Conservation (phyloP, 225 moss, liverwort and hornwort genomes). For the Sphagnum tenellum region DNA sequence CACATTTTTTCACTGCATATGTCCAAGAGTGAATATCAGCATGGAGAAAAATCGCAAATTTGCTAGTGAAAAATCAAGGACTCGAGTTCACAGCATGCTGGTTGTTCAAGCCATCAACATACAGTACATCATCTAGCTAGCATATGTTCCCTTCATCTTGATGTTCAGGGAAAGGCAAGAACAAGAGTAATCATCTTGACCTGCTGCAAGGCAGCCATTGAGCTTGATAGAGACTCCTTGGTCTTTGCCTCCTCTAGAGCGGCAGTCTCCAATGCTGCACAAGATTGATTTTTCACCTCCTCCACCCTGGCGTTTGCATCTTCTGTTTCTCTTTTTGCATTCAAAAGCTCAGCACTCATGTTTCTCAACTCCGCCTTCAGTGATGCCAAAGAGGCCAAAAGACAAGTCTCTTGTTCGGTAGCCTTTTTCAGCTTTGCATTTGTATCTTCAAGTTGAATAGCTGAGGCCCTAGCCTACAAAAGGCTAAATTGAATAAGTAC, state of each 20-base stretch:
- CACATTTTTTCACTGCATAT: no score
- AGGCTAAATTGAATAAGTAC: neutral
- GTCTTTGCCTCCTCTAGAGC: conserved; percentile 2
- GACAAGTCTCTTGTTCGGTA: conserved; percentile 10
- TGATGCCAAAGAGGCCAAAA: conserved; percentile 20
- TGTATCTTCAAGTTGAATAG: conserved; percentile 23
- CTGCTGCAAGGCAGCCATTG: conserved; percentile 34
- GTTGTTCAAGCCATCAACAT: no score
- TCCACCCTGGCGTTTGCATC: conserved; percentile 19
- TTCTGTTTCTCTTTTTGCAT: conserved; percentile 12
- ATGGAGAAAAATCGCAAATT: no score
- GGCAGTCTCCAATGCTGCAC: conserved; percentile 13
- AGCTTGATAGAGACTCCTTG: conserved; percentile 15
- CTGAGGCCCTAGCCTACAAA: conserved; percentile 26
- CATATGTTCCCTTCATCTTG: no score
- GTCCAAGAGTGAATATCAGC: no score
- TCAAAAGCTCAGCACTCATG: conserved; percentile 9
- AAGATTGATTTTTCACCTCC: conserved; percentile 14
- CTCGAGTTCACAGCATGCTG: no score
- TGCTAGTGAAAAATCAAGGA: no score
- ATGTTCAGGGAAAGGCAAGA: no score
- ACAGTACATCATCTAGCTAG: no score
- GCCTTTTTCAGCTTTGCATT: conserved; percentile 11
- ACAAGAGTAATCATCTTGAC: conserved; percentile 4
- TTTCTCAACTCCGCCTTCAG: conserved; percentile 22